Evolutionary conservation across 192 early-diverging fungal genomes (phyloP).

Genomic region (Coemansia aciculifera): DNA sequence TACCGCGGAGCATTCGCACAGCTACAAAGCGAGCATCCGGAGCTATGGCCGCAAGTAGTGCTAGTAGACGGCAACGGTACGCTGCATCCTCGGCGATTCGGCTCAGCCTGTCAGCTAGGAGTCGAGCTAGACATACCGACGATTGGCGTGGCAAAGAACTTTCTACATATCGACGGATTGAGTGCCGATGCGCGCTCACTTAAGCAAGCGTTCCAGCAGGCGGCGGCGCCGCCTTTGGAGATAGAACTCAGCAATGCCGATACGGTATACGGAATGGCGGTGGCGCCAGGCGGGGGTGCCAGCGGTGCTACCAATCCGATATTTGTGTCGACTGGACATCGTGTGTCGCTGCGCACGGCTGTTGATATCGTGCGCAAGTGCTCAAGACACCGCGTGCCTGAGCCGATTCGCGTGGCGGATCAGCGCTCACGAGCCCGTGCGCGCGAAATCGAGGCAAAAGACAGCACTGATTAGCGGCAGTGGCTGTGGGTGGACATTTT

Average conservation of each 20-base stretch:
- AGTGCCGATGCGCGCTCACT: conserved; percentile 55
- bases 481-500: not conserved
- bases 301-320: conserved; percentile 66
- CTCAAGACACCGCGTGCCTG: conserved; percentile 73
- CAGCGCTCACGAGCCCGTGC: conserved; percentile 28
- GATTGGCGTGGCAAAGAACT: conserved; percentile 90
- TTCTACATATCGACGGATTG: conserved; percentile 68
- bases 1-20: conserved; percentile 59
- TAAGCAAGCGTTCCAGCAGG: conserved; percentile 55
- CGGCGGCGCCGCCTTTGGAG: conserved; percentile 32
- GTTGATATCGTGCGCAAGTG: conserved; percentile 66
- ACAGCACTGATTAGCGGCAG: not conserved
- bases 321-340: conserved; percentile 86
- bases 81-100: conserved; percentile 85
- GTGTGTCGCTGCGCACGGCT: conserved; percentile 68
- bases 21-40: conserved; percentile 54
- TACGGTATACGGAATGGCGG: conserved; percentile 57
- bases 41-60: conserved; percentile 73
- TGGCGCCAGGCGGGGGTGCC: conserved; percentile 38
- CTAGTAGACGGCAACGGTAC: conserved; percentile 88
- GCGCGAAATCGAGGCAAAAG: conserved; percentile 22
- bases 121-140: conserved; percentile 72
- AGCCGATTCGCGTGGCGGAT: conserved; percentile 92
- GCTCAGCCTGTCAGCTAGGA: conserved; percentile 83
- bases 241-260: conserved; percentile 53